phyloP scores from a whole-genome alignment of 257 asterid genomes.

The Primulina eburnea region DNA sequence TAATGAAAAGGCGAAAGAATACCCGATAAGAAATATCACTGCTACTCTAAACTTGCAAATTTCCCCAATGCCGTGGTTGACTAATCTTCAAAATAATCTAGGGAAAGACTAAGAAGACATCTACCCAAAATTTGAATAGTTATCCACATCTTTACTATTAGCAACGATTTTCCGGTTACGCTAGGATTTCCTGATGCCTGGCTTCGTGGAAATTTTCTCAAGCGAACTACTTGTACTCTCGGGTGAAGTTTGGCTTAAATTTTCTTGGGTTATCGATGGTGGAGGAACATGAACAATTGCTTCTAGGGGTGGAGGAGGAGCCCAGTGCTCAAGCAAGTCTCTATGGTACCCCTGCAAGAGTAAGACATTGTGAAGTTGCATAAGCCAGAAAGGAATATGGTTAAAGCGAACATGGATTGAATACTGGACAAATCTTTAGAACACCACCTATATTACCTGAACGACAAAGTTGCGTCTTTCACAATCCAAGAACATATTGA shows the following conservation, averaged over 20 bases:
- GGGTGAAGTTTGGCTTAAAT: neutral
- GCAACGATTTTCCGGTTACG: neutral
- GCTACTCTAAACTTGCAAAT: conserved; percentile 35
- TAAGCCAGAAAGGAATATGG: neutral
- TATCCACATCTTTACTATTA: neutral
- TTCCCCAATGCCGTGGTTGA: conserved; percentile 31
- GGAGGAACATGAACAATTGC: neutral
- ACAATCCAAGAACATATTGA: conserved; percentile 49
- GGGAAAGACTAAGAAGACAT: conserved; percentile 11
- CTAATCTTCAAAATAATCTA: conserved; percentile 14
- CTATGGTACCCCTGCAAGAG: conserved; percentile 45
- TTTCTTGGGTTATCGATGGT: neutral
- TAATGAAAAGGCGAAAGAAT: neutral
- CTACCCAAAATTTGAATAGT: conserved; percentile 11
- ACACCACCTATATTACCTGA: conserved; percentile 32
- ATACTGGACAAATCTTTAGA: neutral
- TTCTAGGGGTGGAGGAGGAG: neutral
- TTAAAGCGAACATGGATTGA: neutral
- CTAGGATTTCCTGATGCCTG: conserved; percentile 7
- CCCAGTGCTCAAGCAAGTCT: conserved; percentile 39
- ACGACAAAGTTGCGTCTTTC: conserved; percentile 51
- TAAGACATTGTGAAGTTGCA: neutral
- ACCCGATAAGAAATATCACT: conserved; percentile 23
- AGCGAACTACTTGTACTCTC: neutral
- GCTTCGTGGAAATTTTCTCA: neutral